These are phyloP conservation scores for Incumbomyces lentus DNA, from an alignment of 2,329 filamentous ascomycete species.

Conservation along the genomic window DNA sequence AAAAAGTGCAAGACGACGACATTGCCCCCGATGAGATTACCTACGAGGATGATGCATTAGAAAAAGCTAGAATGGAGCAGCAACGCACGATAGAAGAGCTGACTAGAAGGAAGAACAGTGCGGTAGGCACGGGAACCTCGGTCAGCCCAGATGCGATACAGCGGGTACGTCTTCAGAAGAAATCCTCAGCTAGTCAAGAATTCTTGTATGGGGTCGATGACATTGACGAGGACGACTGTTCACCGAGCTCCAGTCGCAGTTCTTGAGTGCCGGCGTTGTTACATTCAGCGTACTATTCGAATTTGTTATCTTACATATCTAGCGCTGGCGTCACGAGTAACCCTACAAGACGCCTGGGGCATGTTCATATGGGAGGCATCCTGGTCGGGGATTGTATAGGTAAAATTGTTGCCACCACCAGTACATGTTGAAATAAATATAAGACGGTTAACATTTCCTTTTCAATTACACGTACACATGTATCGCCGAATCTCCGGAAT, in stretches of 20 bases:
- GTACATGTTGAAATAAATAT: too few species aligned
- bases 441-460: too few species aligned
- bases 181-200: background rate
- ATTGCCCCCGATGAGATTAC: background rate
- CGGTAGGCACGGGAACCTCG: background rate
- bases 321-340: background rate
- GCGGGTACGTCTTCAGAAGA: slow-evolving; percentile 2
- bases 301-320: background rate
- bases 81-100: slow-evolving; percentile 4
- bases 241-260: background rate
- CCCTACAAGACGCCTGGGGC: too few species aligned
- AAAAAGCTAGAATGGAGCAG: background rate
- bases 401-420: too few species aligned
- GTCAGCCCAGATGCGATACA: background rate
- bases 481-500: too few species aligned
- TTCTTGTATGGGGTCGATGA: slow-evolving; percentile 1
- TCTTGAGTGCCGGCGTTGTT: background rate
- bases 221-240: background rate
- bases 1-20: background rate
- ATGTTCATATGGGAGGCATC: too few species aligned
- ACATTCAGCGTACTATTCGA: too few species aligned
- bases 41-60: background rate
- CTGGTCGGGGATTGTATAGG: too few species aligned
- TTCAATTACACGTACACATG: too few species aligned
- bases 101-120: background rate